These are phyloP conservation scores for Lagenaria siceraria DNA, from an alignment of 306 rosid genomes.

Conservation along the genomic window DNA sequence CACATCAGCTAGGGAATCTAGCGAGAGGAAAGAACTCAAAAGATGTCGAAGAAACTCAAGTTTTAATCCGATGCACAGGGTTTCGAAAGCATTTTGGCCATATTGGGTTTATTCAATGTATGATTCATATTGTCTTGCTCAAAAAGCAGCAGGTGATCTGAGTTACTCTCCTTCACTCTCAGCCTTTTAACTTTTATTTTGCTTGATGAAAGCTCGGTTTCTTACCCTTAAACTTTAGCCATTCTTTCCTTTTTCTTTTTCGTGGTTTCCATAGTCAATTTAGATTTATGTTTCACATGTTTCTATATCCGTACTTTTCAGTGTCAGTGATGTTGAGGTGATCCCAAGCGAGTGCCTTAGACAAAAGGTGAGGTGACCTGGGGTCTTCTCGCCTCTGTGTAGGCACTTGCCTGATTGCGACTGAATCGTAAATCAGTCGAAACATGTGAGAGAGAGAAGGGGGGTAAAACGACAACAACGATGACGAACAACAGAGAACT, in stretches of 20 bases:
- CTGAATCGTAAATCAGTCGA: too few species aligned
- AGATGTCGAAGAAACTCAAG: conserved; percentile 18
- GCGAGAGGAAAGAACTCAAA: conserved; percentile 22
- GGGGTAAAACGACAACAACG: too few species aligned
- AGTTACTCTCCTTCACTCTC: conserved; percentile 1
- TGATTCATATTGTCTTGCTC: conserved; percentile 81
- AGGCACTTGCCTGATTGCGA: too few species aligned
- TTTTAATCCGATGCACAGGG: conserved; percentile 26
- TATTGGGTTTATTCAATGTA: conserved; percentile 82
- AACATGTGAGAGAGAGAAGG: too few species aligned
- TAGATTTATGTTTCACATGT: background rate
- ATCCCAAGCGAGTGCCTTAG: too few species aligned
- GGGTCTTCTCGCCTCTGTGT: too few species aligned
- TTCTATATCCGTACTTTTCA: background rate
- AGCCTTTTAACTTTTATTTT: background rate
- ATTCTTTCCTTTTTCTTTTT: background rate
- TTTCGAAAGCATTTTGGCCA: conserved; percentile 71
- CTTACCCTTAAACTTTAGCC: background rate
- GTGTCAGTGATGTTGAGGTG: too few species aligned
- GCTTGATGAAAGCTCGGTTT: too few species aligned
- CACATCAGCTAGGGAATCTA: conserved; percentile 25
- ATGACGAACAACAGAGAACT: too few species aligned
- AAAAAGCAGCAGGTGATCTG: conserved; percentile 67
- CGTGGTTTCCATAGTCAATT: background rate
- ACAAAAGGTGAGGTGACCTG: too few species aligned